These are phyloP conservation scores for Fusarium sp. DNA, from an alignment of 2,329 filamentous ascomycete genomes.

Conservation along the genomic window DNA sequence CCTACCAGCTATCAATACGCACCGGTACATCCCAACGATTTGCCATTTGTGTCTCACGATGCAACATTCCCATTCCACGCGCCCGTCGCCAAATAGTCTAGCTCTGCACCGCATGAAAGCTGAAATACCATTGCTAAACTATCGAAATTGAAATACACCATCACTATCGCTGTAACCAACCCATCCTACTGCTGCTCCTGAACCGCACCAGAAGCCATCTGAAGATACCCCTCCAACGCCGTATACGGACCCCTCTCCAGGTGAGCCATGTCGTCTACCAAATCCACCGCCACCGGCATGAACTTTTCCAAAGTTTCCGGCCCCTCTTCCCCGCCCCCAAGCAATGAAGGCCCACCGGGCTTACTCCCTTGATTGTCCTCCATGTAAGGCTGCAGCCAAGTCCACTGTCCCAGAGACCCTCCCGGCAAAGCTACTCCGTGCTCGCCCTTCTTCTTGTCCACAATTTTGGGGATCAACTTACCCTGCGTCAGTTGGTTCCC, in stretches of 20 bases:
- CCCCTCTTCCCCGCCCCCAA: neutral
- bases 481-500: neutral
- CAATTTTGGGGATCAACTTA: neutral
- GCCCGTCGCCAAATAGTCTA: too few relatives aligned
- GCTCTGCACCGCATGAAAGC: too few relatives aligned
- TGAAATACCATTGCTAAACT: too few relatives aligned
- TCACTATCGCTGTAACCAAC: too few relatives aligned
- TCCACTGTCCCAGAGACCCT: neutral
- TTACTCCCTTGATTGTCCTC: neutral
- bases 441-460: neutral
- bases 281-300: neutral
- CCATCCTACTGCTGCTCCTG: too few relatives aligned
- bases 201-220: neutral
- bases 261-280: neutral
- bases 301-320: neutral
- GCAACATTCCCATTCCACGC: too few relatives aligned
- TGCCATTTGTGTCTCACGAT: too few relatives aligned
- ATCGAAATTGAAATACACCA: too few relatives aligned
- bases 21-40: too few relatives aligned
- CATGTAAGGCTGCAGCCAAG: neutral
- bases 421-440: neutral
- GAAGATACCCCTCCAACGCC: neutral
- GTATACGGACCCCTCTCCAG: neutral
- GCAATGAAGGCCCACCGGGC: neutral
- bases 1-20: too few relatives aligned